Conservation (phyloP, 2,329 filamentous ascomycete genomes). For the Thyridium curvatum region DNA sequence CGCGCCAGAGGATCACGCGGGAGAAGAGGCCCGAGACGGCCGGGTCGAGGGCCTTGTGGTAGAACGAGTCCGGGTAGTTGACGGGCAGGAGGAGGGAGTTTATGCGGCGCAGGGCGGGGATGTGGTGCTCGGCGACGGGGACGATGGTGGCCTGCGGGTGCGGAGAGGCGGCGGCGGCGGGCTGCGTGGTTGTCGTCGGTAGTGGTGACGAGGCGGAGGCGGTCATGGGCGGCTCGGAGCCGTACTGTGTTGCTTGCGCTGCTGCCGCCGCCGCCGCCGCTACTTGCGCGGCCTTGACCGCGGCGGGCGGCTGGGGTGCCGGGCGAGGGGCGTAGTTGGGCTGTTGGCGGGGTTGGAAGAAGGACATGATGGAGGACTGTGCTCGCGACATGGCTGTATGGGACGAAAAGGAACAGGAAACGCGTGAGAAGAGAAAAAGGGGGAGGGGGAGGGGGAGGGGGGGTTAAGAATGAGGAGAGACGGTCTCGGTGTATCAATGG, state of each 20-base stretch:
- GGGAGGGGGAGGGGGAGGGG: no score
- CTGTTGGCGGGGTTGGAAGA: slow-evolving; percentile 46
- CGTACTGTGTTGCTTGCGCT: slow-evolving; percentile 10
- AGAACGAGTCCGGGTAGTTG: slow-evolving; percentile 59
- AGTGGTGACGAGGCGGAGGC: slow-evolving; percentile 7
- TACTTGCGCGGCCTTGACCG: slow-evolving; percentile 24
- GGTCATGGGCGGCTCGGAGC: slow-evolving; percentile 9
- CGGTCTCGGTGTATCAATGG: no score
- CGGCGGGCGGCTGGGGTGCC: slow-evolving; percentile 18
- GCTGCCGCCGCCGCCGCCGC: slow-evolving; percentile 11
- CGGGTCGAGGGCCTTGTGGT: slow-evolving; percentile 46
- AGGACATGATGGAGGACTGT: slow-evolving; percentile 53
- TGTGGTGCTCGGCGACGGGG: slow-evolving; percentile 41
- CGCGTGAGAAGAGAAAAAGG: no score
- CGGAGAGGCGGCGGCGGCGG: slow-evolving; percentile 23
- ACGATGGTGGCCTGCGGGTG: slow-evolving; percentile 46
- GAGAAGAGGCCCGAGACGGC: slow-evolving; percentile 46
- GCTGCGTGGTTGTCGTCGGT: slow-evolving; percentile 10
- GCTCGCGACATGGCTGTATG: slow-evolving; percentile 25
- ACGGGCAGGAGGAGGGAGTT: slow-evolving; percentile 60
- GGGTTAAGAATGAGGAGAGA: no score
- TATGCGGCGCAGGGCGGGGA: slow-evolving; percentile 55
- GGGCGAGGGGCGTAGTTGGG: slow-evolving; percentile 31
- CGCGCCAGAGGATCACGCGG: slow-evolving; percentile 52
- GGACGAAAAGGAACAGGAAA: no score